Conservation (phyloP, 2,329 filamentous ascomycete genomes). For the Penicillium sp. region DNA sequence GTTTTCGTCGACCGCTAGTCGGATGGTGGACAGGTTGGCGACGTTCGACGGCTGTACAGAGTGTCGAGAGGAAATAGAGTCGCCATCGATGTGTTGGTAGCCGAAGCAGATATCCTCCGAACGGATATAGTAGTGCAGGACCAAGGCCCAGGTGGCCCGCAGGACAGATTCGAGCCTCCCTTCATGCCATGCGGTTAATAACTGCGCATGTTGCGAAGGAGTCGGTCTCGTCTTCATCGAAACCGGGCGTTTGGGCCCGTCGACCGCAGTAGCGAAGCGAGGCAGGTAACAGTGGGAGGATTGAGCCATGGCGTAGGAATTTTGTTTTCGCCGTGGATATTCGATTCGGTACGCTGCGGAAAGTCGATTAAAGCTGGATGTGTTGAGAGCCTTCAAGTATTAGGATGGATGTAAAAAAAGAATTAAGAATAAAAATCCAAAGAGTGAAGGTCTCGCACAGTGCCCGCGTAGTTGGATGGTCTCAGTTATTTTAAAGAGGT, state of each 20-base stretch:
- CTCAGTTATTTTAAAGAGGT: constrained; percentile 20
- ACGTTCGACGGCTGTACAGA: constrained; percentile 19
- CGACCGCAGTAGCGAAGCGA: constrained; percentile 28
- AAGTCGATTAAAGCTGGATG: neutral
- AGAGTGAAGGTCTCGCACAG: neutral
- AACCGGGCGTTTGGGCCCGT: constrained; percentile 33
- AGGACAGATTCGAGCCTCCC: constrained; percentile 28
- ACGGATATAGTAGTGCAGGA: constrained; percentile 45
- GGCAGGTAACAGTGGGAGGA: constrained; percentile 35
- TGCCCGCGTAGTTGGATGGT: constrained; percentile 14
- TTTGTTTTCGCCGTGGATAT: neutral
- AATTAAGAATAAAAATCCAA: constrained; percentile 10
- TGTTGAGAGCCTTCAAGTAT: constrained; percentile 1
- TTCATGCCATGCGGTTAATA: constrained; percentile 31
- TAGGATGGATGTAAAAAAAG: neutral
- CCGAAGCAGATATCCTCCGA: constrained; percentile 49
- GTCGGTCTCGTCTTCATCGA: constrained; percentile 34
- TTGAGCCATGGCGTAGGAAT: constrained; percentile 24
- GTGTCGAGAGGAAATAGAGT: constrained; percentile 12
- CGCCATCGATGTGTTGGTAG: constrained; percentile 31
- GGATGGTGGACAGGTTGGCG: constrained; percentile 20
- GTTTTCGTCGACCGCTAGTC: constrained; percentile 28
- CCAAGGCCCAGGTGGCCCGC: constrained; percentile 45
- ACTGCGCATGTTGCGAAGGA: constrained; percentile 26
- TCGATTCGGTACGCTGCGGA: neutral